Evolutionary conservation across 2,329 filamentous ascomycete species (phyloP).

Genomic region (Microdochium paspali): DNA sequence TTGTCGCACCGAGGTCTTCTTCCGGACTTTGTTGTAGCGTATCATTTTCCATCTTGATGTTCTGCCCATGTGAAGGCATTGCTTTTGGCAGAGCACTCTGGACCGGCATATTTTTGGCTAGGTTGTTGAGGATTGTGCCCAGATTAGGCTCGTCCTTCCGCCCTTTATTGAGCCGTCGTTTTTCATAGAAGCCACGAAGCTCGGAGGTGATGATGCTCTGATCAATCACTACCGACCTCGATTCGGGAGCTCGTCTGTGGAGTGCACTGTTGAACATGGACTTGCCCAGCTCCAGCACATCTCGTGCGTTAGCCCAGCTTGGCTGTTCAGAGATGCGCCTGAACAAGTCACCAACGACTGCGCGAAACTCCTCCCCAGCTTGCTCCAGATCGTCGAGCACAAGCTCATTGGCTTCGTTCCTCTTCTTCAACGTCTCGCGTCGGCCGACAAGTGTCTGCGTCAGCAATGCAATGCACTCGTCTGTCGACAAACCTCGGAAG

Average conservation of each 20-base stretch:
- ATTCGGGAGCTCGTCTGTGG: slow-evolving; percentile 4
- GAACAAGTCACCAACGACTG: slow-evolving; percentile 23
- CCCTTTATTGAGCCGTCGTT: slow-evolving; percentile 1
- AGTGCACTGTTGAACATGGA: slow-evolving; percentile 33
- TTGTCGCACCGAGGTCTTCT: no score
- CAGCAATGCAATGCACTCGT: slow-evolving; percentile 10
- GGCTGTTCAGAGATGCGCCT: slow-evolving; percentile 26
- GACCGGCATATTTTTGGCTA: neutral
- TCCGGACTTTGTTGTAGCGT: no score
- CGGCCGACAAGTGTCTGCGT: slow-evolving; percentile 1
- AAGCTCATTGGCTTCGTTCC: neutral
- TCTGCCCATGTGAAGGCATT: no score
- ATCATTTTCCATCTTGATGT: no score
- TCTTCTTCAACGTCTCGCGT: neutral
- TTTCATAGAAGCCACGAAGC: slow-evolving; percentile 3
- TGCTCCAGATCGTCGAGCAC: neutral
- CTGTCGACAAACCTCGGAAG: slow-evolving; percentile 10
- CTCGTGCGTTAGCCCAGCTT: slow-evolving; percentile 55
- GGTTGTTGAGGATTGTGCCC: neutral
- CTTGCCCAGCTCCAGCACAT: slow-evolving; percentile 46
- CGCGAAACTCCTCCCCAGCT: slow-evolving; percentile 11
- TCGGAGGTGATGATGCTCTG: slow-evolving; percentile 2
- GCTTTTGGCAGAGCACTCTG: no score
- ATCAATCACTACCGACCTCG: slow-evolving; percentile 1
- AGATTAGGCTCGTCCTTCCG: no score